phyloP scores from a whole-genome alignment of 2,329 filamentous ascomycete species.

The Colletotrichum spinosum region DNA sequence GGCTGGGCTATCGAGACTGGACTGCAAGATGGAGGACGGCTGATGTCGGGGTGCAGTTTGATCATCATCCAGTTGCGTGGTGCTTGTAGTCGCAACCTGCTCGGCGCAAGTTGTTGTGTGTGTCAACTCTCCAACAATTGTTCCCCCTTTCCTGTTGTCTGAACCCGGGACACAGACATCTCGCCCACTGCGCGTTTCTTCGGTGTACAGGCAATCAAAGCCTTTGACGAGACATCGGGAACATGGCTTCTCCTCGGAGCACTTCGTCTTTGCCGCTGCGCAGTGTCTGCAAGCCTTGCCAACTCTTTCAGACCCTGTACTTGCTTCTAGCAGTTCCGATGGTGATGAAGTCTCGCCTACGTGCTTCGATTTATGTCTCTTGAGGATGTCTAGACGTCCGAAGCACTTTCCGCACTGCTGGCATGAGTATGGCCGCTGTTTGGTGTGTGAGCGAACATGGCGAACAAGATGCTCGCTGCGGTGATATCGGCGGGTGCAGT shows the following conservation, averaged over 20 bases:
- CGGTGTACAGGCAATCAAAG: not conserved
- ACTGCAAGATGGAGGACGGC: no score
- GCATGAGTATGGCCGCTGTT: constrained; percentile 16
- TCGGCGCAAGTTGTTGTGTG: no score
- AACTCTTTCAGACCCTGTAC: not conserved
- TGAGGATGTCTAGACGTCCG: constrained; percentile 14
- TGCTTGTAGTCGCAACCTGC: no score
- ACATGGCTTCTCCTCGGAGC: constrained; percentile 18
- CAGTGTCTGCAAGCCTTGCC: constrained; percentile 1
- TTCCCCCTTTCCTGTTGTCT: no score
- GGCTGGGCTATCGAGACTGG: no score
- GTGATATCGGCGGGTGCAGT: constrained; percentile 16
- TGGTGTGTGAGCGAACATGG: constrained; percentile 19
- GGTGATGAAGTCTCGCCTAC: no score
- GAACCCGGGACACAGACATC: no score
- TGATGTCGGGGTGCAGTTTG: no score
- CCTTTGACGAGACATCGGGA: not conserved
- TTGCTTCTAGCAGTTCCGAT: not conserved
- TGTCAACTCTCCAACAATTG: no score
- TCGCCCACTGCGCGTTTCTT: not conserved
- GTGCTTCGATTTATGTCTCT: constrained; percentile 7
- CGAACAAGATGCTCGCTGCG: constrained; percentile 13
- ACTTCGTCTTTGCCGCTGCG: constrained; percentile 10
- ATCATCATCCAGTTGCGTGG: no score
- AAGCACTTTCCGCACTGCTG: constrained; percentile 8